phyloP scores from a whole-genome alignment of 1,284 basidiomycete genomes.

The Pseudozyma thailandica region DNA sequence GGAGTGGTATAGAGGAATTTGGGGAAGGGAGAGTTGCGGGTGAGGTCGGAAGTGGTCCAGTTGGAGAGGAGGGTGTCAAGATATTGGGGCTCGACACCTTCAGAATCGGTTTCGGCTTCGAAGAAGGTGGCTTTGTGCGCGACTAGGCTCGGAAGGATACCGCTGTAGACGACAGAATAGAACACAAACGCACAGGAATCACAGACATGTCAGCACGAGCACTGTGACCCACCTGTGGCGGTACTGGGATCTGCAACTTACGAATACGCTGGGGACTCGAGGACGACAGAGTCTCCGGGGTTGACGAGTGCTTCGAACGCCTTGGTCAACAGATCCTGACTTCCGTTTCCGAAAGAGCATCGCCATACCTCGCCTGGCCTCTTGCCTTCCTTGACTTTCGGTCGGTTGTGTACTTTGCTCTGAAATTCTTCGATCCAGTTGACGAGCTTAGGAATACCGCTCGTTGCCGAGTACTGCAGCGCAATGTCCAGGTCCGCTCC shows the following conservation, averaged over 20 bases:
- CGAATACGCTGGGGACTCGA: constrained; percentile 88
- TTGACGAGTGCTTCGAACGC: constrained; percentile 76
- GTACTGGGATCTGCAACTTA: constrained; percentile 7
- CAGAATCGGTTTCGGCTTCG: constrained; percentile 80
- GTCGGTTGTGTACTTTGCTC: constrained; percentile 74
- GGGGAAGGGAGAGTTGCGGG: constrained; percentile 75
- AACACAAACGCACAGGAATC: not conserved
- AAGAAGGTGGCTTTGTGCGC: constrained; percentile 41
- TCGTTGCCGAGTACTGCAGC: constrained; percentile 74
- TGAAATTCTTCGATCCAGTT: constrained; percentile 73
- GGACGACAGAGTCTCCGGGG: constrained; percentile 81
- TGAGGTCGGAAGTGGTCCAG: constrained; percentile 75
- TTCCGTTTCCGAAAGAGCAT: constrained; percentile 81
- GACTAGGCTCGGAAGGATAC: constrained; percentile 59
- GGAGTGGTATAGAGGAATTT: constrained; percentile 83
- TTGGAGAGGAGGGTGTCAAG: constrained; percentile 77
- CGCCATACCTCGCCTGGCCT: constrained; percentile 69
- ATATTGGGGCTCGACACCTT: constrained; percentile 77
- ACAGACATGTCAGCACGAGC: too few relatives aligned
- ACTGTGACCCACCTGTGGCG: not conserved
- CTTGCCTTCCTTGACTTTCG: not conserved
- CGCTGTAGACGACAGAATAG: constrained; percentile 9
- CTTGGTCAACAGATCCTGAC: constrained; percentile 88
- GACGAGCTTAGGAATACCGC: constrained; percentile 76
- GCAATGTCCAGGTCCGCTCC: constrained; percentile 65